Evolutionary conservation across 352 stramenopile species (phyloP).

Genomic region (Phytophthora idaei): DNA sequence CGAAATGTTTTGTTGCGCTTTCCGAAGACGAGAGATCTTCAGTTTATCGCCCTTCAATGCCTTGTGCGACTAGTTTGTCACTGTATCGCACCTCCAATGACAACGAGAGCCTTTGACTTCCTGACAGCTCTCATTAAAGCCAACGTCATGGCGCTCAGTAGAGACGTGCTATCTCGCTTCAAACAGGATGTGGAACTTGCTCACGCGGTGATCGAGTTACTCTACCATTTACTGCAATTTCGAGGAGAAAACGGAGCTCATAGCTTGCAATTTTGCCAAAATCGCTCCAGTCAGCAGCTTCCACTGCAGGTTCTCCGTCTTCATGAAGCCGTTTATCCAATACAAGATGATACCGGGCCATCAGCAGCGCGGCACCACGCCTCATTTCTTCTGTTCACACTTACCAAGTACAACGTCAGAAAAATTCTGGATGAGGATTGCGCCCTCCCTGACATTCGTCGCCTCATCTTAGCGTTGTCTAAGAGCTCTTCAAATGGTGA

Average conservation of each 20-base stretch:
- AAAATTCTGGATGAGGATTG: slow-evolving; percentile 26
- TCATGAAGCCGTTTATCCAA: slow-evolving; percentile 16
- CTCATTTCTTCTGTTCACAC: slow-evolving; percentile 39
- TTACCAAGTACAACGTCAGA: slow-evolving; percentile 41
- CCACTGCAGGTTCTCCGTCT: slow-evolving; percentile 34
- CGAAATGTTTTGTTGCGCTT: slow-evolving; percentile 30
- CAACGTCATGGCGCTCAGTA: slow-evolving; percentile 26
- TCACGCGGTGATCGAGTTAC: slow-evolving; percentile 24
- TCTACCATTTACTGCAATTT: slow-evolving; percentile 30
- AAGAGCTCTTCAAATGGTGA: background rate
- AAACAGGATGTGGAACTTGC: slow-evolving; percentile 30
- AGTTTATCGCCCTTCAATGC: slow-evolving; percentile 21
- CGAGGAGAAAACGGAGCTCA: slow-evolving; percentile 6
- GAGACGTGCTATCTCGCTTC: slow-evolving; percentile 28
- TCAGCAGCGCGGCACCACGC: slow-evolving; percentile 9
- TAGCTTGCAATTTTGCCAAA: slow-evolving; percentile 38
- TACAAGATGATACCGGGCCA: slow-evolving; percentile 5
- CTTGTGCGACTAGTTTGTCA: slow-evolving; percentile 21
- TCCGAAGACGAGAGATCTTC: slow-evolving; percentile 23
- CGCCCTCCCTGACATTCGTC: slow-evolving; percentile 9
- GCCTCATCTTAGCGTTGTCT: slow-evolving; percentile 18
- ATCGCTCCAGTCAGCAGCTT: slow-evolving; percentile 27
- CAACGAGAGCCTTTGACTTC: slow-evolving; percentile 5
- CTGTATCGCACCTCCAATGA: slow-evolving; percentile 7
- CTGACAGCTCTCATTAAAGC: slow-evolving; percentile 13